Conservation (phyloP, 164 flowering plant genomes). For the Platanus orientalis region DNA sequence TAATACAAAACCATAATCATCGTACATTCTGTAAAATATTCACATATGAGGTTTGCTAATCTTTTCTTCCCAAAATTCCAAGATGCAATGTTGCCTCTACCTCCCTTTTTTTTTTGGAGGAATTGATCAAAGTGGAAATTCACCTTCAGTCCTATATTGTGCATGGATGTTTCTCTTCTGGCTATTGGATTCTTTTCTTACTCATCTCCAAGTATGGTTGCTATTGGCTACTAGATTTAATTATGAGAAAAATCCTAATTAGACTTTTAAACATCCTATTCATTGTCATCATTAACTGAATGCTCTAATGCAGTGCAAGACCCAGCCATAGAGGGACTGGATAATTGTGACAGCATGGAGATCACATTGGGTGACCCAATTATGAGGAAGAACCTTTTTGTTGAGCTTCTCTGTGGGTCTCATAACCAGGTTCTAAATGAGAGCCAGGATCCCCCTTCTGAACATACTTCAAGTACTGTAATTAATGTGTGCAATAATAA, state of each 20-base stretch:
- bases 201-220: not conserved
- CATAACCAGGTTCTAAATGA: conserved; percentile 6
- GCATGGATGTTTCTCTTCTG: not conserved
- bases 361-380: conserved; percentile 6
- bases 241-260: not conserved
- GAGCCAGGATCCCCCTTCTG: not conserved
- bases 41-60: too few species aligned
- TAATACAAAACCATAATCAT: too few species aligned
- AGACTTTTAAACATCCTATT: not conserved
- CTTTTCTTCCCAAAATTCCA: too few species aligned
- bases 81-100: too few species aligned
- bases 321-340: conserved; percentile 6
- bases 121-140: not conserved
- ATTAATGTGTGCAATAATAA: not conserved
- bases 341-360: conserved; percentile 9
- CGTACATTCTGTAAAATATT: too few species aligned
- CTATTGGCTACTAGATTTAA: not conserved
- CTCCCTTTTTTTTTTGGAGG: too few species aligned
- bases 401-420: conserved; percentile 10
- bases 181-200: not conserved
- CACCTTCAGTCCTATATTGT: not conserved
- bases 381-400: not conserved
- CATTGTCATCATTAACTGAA: not conserved
- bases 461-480: conserved; percentile 1
- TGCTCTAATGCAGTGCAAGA: conserved; percentile 15